Base-by-base conservation (phyloP, 2,329 filamentous ascomycete genomes). In the Paracoccidioides brasiliensis region DNA sequence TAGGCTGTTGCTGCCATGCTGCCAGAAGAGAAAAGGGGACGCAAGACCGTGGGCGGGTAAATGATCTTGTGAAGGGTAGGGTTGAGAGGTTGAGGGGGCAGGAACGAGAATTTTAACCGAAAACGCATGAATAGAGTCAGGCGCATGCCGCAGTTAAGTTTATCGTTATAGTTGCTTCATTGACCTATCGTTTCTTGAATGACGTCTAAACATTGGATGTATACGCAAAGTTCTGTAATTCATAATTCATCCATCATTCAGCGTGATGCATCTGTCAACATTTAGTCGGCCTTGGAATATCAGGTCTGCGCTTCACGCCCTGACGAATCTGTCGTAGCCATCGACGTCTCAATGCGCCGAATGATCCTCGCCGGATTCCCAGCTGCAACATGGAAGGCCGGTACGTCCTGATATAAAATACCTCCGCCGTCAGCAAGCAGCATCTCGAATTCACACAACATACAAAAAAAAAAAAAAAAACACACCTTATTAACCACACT, bases 401-500 rank as follows among this genome's bases (percentile, higher is more conserved):
- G 72, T 30, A 73, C 65, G 64, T 73, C 69, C 71, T 73, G 55
- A 48, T 12, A 52, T 50, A 38, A 30, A 41, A 46, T 14, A 22
- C 1, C 22, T 22, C 22, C 22, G 22, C 22, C 22, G 22, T 22
- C 22, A 22, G n/a, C 45, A 50, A 30, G 43, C 35, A 50, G 38
- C 22, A 22, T 22, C 22, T 22, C 15, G 12, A 7, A 51, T 12
- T 5, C 38, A 28, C 15, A 1, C 2, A 5, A 12, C 3, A 40
- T 5, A 30, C 14, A 14, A 28, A 3, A 7, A 52, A 38, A 1
- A 41, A 30, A 30, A 30, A n/a, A 3, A 30, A 5, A 15, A 22
- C 63, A 52, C 59, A 77, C 77, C 73, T 85, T 93, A 2, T 87
- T 93, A 30, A 95, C 88, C 3, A 94, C 86, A 66, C 84, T 88